Conservation (phyloP, 2,329 filamentous ascomycete genomes). For the Fusarium dlaminii region DNA sequence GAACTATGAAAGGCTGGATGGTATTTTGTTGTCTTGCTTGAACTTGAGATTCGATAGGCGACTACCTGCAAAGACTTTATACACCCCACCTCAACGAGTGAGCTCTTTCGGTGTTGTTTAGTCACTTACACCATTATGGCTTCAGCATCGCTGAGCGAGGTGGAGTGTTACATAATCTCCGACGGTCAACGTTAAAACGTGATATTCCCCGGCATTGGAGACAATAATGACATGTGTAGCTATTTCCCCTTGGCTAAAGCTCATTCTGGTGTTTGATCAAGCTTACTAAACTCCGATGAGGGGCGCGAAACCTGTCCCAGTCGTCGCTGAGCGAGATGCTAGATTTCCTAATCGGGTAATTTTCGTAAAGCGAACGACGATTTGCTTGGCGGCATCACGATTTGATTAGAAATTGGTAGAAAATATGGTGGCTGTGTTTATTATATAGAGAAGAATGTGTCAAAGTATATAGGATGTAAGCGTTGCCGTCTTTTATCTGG, state of each 20-base stretch:
- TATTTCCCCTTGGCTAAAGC: accelerated
- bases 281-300: background rate
- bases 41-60: accelerated
- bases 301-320: no score
- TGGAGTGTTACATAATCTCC: background rate
- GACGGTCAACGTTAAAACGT: background rate
- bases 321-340: slow-evolving; percentile 1
- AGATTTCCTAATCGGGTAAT: background rate
- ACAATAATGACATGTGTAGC: background rate
- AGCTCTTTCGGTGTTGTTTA: background rate
- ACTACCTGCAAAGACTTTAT: no score
- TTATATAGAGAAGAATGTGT: accelerated
- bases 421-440: accelerated
- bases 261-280: no score
- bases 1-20: no score
- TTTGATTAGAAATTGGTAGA: background rate
- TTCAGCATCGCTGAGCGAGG: slow-evolving; percentile 5
- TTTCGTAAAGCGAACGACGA: background rate
- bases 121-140: background rate
- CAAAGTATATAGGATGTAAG: accelerated
- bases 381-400: no score
- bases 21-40: background rate
- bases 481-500: background rate
- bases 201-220: background rate
- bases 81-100: accelerated